Conservation (phyloP, 2,329 filamentous ascomycete genomes). For the Domatiomyces catenatus region DNA sequence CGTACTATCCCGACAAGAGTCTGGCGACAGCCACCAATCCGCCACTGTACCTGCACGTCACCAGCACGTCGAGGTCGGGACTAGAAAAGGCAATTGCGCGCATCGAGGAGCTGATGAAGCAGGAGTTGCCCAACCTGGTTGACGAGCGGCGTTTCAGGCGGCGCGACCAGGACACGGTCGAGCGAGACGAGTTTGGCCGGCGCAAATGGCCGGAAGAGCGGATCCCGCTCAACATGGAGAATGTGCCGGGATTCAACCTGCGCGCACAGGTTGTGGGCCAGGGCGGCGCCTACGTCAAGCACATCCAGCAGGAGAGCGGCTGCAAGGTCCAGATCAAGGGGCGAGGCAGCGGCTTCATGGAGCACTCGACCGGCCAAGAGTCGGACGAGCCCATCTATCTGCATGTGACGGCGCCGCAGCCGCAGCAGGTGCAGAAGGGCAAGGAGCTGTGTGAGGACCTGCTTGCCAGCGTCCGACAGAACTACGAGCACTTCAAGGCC, state of each 20-base stretch:
- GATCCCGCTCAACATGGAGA: slow-evolving; percentile 79
- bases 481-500: slow-evolving; percentile 84
- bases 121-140: slow-evolving; percentile 86
- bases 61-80: slow-evolving; percentile 80
- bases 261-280: slow-evolving; percentile 91
- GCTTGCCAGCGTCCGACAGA: slow-evolving; percentile 67
- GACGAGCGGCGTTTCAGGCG: slow-evolving; percentile 86
- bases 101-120: slow-evolving; percentile 90
- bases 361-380: slow-evolving; percentile 72
- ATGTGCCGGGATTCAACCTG: slow-evolving; percentile 85
- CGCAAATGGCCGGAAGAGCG: slow-evolving; percentile 98
- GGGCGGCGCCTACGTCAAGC: slow-evolving; percentile 90
- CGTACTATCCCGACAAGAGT: slow-evolving; percentile 91
- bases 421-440: slow-evolving; percentile 68
- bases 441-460: slow-evolving; percentile 83
- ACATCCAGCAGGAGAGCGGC: slow-evolving; percentile 88
- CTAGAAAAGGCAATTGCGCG: slow-evolving; percentile 74
- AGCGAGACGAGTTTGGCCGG: slow-evolving; percentile 84
- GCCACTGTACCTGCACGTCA: slow-evolving; percentile 87
- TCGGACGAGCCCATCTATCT: slow-evolving; percentile 95
- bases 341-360: slow-evolving; percentile 83
- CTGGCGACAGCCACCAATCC: slow-evolving; percentile 89
- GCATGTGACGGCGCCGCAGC: slow-evolving; percentile 87
- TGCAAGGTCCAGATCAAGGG: slow-evolving; percentile 98
- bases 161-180: slow-evolving; percentile 63